Conservation (phyloP, 202 grass and related monocot genomes). For the Brachypodium distachyon region DNA sequence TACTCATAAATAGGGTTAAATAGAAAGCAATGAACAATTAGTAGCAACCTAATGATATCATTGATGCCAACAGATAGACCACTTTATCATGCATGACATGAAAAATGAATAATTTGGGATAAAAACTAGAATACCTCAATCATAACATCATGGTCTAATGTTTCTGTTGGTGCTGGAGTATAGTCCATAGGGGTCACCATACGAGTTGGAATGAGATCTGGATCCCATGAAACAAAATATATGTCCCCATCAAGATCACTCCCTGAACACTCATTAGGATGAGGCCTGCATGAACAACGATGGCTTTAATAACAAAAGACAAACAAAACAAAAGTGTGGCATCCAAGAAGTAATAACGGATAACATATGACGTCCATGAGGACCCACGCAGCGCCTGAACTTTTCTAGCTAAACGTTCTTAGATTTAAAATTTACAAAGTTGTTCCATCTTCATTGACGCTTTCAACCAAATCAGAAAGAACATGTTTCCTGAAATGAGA, state of each 20-base stretch:
- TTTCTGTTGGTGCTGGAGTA: slow-evolving; percentile 46
- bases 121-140: slow-evolving; percentile 47
- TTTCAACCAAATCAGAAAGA: not conserved
- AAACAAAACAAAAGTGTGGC: not conserved
- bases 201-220: slow-evolving; percentile 50
- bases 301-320: not conserved
- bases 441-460: not conserved
- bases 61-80: not conserved
- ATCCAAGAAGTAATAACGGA: not conserved
- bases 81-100: not conserved
- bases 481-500: not conserved
- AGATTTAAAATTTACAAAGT: not conserved
- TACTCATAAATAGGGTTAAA: not conserved
- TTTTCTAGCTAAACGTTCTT: not conserved
- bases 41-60: not conserved
- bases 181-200: slow-evolving; percentile 66
- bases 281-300: slow-evolving; percentile 45
- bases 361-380: not conserved
- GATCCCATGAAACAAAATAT: slow-evolving; percentile 92
- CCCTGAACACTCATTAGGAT: slow-evolving; percentile 76
- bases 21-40: not conserved
- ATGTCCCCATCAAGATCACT: slow-evolving; percentile 96
- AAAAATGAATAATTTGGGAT: not conserved
- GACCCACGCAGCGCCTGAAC: not conserved
- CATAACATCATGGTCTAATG: slow-evolving; percentile 76